phyloP scores from a whole-genome alignment of 306 rosid genomes.

The Cicer arietinum region DNA sequence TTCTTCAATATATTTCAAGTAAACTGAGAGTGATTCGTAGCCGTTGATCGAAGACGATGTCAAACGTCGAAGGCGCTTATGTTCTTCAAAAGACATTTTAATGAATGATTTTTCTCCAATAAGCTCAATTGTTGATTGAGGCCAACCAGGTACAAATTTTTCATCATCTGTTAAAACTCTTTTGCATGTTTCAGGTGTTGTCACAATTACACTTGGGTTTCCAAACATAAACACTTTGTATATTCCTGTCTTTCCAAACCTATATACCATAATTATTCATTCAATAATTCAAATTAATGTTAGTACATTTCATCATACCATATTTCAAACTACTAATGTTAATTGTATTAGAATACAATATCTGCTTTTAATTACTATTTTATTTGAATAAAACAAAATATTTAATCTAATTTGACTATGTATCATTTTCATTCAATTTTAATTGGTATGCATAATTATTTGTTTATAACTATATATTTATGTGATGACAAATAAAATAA shows the following conservation, averaged over 20 bases:
- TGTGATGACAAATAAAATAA: too few species aligned
- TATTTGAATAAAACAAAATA: too few species aligned
- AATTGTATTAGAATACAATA: too few species aligned
- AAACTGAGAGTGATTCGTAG: conserved; percentile 62
- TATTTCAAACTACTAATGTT: too few species aligned
- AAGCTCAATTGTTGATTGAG: conserved; percentile 64
- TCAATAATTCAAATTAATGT: not conserved
- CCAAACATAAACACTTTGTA: conserved; percentile 85
- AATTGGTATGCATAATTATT: too few species aligned
- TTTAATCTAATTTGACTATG: too few species aligned
- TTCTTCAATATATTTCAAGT: conserved; percentile 62
- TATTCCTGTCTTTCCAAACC: conserved; percentile 74
- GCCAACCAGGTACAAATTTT: conserved; percentile 75
- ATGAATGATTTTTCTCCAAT: conserved; percentile 79
- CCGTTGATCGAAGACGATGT: conserved; percentile 86
- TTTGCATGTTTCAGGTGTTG: conserved; percentile 64
- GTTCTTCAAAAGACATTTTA: conserved; percentile 66
- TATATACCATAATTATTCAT: conserved; percentile 22
- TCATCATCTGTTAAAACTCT: conserved; percentile 79
- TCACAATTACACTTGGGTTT: conserved; percentile 71
- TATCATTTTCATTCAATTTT: too few species aligned
- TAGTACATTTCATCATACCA: not conserved
- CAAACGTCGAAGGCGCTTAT: conserved; percentile 69
- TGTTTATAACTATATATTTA: too few species aligned
- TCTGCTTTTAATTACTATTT: too few species aligned